Conservation (phyloP, 2,329 filamentous ascomycete species). For the Fusarium beomiforme region DNA sequence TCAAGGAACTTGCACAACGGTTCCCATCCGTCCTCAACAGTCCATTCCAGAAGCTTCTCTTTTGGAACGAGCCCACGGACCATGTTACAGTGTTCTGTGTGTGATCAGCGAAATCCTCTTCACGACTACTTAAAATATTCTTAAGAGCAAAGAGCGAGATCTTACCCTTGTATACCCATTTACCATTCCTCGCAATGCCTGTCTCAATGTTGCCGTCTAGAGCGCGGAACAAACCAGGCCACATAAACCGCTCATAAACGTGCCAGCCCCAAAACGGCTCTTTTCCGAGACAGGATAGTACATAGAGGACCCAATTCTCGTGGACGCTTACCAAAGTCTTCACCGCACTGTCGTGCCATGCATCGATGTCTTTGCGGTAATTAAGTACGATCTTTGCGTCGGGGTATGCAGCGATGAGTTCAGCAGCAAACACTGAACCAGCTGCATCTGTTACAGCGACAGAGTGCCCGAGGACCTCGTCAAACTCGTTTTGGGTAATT, state of each 20-base stretch:
- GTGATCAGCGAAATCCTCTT: neutral
- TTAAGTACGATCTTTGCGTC: conserved; percentile 28
- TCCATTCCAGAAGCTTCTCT: conserved; percentile 17
- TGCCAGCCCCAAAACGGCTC: conserved; percentile 1
- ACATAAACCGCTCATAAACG: conserved; percentile 3
- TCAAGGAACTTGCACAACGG: conserved; percentile 23
- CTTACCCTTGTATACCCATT: conserved; percentile 1
- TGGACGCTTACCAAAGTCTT: conserved; percentile 12
- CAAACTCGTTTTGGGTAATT: conserved; percentile 18
- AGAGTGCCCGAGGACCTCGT: conserved; percentile 21
- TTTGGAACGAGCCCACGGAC: conserved; percentile 5
- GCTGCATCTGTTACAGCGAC: conserved; percentile 23
- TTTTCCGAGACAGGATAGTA: neutral
- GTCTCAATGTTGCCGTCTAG: neutral
- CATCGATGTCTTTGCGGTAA: conserved; percentile 21
- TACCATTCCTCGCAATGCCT: conserved; percentile 1
- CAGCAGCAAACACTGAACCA: conserved; percentile 19
- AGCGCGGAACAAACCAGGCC: neutral
- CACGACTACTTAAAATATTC: neutral
- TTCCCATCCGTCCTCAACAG: conserved; percentile 17
- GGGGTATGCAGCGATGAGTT: conserved; percentile 28
- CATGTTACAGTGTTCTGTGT: conserved; percentile 5
- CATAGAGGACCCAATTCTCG: conserved; percentile 2
- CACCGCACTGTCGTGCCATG: conserved; percentile 25
- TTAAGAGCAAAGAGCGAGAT: accelerated